A percentile compares a stretch with the other conserved stretches of the same genome.
These are phyloP conservation scores for Diaporthe batatas DNA, from an alignment of 2,329 filamentous ascomycete species.

Conservation along the genomic window DNA sequence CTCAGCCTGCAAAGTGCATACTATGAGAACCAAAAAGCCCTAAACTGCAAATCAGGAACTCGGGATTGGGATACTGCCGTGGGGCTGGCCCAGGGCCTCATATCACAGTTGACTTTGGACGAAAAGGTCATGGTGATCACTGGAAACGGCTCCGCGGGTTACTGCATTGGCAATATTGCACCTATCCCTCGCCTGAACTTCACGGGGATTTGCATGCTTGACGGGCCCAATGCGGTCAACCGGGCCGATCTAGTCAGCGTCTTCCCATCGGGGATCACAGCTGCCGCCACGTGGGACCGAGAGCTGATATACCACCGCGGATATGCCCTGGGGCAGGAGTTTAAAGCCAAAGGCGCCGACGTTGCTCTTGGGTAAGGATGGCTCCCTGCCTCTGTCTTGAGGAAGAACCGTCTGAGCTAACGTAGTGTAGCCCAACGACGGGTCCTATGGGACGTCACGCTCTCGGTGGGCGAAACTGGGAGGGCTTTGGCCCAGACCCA, in stretches of 20 bases:
- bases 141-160: background rate
- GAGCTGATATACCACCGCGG: slow-evolving; percentile 79
- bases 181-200: slow-evolving; percentile 10
- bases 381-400: background rate
- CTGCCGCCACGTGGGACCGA: slow-evolving; percentile 84
- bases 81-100: background rate
- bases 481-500: slow-evolving; percentile 84
- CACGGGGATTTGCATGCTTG: slow-evolving; percentile 3
- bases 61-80: slow-evolving; percentile 11
- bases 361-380: slow-evolving; percentile 71
- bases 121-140: slow-evolving; percentile 24
- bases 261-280: slow-evolving; percentile 84
- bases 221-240: slow-evolving; percentile 19
- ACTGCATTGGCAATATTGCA: slow-evolving; percentile 14
- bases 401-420: slow-evolving; percentile 52
- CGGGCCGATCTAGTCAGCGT: slow-evolving; percentile 66
- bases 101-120: slow-evolving; percentile 24
- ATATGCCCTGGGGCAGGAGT: slow-evolving; percentile 76
- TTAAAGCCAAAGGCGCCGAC: slow-evolving; percentile 78
- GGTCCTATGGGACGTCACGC: slow-evolving; percentile 7
- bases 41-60: background rate
- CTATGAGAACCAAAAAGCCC: too few relatives aligned
- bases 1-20: fast-evolving
- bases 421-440: slow-evolving; percentile 65
- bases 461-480: slow-evolving; percentile 80